A percentile compares a stretch with the other conserved stretches of the same genome.
phyloP scores from a whole-genome alignment of 371 early-diverging fungal genomes.

The Synchytrium microbalum region DNA sequence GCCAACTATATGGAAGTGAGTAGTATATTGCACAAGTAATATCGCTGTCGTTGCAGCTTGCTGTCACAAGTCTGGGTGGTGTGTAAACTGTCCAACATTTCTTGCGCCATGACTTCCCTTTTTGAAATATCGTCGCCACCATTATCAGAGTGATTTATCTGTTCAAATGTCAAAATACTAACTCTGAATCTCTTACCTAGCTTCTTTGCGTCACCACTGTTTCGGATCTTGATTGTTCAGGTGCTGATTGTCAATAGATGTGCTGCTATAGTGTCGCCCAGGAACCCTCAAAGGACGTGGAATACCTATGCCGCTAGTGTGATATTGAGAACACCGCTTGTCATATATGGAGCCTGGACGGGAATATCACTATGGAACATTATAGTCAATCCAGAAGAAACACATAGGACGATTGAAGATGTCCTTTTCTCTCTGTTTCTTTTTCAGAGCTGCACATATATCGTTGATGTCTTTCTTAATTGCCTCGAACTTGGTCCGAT shows the following conservation, averaged over 20 bases:
- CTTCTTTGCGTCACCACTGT: background rate
- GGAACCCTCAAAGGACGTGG: background rate
- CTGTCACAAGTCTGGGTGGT: no score
- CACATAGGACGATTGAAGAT: background rate
- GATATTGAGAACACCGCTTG: background rate
- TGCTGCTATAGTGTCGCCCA: background rate
- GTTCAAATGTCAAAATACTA: no score
- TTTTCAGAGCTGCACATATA: background rate
- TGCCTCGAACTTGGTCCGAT: background rate
- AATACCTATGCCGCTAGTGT: background rate
- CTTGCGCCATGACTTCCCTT: no score
- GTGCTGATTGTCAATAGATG: background rate
- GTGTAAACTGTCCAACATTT: no score
- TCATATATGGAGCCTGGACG: background rate
- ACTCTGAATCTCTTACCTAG: no score
- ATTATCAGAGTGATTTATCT: no score
- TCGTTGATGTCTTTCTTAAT: conserved; percentile 3
- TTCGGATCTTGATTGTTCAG: conserved; percentile 1
- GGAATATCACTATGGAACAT: background rate
- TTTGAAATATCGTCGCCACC: no score
- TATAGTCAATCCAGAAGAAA: background rate
- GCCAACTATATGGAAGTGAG: no score
- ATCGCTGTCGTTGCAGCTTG: no score
- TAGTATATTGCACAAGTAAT: no score
- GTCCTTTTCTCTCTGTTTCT: background rate